Evolutionary conservation across 345 rosid genomes (phyloP).

Genomic region (Bruguiera gymnorhiza): DNA sequence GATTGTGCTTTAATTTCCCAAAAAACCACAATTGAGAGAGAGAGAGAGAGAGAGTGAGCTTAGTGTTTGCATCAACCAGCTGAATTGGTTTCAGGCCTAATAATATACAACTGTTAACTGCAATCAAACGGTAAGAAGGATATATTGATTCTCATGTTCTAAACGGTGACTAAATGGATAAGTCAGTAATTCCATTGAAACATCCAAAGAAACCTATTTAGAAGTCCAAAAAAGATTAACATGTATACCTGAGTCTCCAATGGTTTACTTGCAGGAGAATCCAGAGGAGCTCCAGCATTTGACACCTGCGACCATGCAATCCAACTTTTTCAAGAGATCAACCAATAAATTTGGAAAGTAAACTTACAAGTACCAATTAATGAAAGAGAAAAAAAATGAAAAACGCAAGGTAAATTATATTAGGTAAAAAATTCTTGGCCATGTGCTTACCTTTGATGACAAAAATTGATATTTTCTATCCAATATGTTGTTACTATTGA

Average conservation of each 20-base stretch:
- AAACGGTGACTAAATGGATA: no score
- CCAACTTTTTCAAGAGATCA: conserved; percentile 3
- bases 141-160: neutral
- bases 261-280: conserved; percentile 36
- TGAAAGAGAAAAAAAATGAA: no score
- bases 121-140: neutral
- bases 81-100: neutral
- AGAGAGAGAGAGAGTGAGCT: no score
- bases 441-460: conserved; percentile 37
- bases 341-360: neutral
- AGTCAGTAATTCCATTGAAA: no score
- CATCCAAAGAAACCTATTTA: neutral
- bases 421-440: no score
- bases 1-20: no score
- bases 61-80: no score
- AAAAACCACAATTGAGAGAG: no score
- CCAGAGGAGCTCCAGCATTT: conserved; percentile 38
- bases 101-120: neutral
- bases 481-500: conserved; percentile 23
- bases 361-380: neutral
- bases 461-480: conserved; percentile 54
- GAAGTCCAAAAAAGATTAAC: conserved; percentile 7
- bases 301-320: conserved; percentile 40
- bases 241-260: conserved; percentile 45
- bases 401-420: neutral